phyloP scores from a whole-genome alignment of 179 eudicot species.

The Spinacia oleracea region DNA sequence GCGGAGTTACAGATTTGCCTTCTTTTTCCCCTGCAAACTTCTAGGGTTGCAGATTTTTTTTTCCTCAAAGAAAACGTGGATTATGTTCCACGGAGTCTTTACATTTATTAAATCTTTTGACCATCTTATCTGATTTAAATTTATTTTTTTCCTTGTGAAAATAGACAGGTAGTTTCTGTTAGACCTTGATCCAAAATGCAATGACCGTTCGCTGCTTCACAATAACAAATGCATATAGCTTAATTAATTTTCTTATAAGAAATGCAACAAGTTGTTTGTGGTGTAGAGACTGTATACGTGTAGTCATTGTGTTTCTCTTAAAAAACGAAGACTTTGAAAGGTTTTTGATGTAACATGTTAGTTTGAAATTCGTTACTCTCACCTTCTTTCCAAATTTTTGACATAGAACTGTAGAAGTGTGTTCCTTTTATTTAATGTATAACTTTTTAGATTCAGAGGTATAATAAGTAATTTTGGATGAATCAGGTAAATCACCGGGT shows the following conservation, averaged over 20 bases:
- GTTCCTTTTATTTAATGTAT: background rate
- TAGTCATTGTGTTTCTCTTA: background rate
- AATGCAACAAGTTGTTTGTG: background rate
- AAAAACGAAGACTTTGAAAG: background rate
- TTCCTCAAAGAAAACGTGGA: too few relatives aligned
- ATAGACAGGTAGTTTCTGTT: background rate
- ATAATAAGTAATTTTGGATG: slow-evolving; percentile 12
- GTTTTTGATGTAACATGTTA: background rate
- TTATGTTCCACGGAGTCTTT: too few relatives aligned
- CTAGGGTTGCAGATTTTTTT: too few relatives aligned
- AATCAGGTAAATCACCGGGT: slow-evolving; percentile 48
- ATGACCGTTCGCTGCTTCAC: background rate
- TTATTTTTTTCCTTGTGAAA: background rate
- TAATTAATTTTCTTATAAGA: background rate
- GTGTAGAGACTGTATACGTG: too few relatives aligned
- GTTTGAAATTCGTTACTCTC: background rate
- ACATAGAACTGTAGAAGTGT: background rate
- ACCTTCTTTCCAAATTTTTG: too few relatives aligned
- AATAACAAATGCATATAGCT: background rate
- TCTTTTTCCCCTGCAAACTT: too few relatives aligned
- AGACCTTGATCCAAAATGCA: background rate
- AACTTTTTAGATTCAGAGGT: background rate
- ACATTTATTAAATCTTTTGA: too few relatives aligned
- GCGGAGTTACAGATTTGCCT: too few relatives aligned
- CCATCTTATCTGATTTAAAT: too few relatives aligned